These are phyloP conservation scores for Auriscalpium microsporum DNA, from an alignment of 768 basidiomycete genomes.

Conservation along the genomic window DNA sequence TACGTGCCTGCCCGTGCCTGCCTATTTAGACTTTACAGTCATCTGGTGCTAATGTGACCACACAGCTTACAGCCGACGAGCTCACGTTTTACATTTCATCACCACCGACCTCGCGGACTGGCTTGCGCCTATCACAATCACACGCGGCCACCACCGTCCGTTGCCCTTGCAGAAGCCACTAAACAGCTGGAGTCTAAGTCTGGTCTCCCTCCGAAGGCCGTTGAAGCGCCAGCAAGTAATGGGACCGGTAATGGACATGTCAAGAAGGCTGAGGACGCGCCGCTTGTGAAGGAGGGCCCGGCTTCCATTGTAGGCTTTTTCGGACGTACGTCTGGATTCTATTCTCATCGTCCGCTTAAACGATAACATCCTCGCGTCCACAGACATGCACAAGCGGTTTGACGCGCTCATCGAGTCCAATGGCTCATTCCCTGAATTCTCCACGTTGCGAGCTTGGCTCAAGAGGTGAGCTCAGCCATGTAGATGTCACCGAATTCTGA, in stretches of 20 bases:
- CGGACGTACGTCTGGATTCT: constrained; percentile 23
- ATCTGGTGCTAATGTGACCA: not conserved
- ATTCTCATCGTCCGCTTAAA: not conserved
- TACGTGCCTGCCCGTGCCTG: constrained; percentile 18
- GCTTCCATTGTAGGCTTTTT: constrained; percentile 49
- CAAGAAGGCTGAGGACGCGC: constrained; percentile 69
- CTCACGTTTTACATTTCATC: constrained; percentile 46
- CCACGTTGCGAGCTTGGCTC: constrained; percentile 63
- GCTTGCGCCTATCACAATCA: constrained; percentile 74
- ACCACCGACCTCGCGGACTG: constrained; percentile 57
- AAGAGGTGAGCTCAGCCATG: constrained; percentile 44
- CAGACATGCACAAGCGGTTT: constrained; percentile 53
- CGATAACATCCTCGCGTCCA: not conserved
- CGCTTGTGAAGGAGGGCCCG: constrained; percentile 55
- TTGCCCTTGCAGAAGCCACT: constrained; percentile 67
- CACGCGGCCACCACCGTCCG: constrained; percentile 58
- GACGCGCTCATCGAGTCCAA: constrained; percentile 30
- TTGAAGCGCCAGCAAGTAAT: constrained; percentile 38
- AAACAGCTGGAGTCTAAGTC: constrained; percentile 66
- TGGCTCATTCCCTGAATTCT: constrained; percentile 46
- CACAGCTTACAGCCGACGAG: constrained; percentile 63
- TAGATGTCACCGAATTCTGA: no score
- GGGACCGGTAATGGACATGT: constrained; percentile 34
- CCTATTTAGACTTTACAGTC: constrained; percentile 5
- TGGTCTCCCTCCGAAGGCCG: constrained; percentile 56